Evolutionary conservation across 2,329 filamentous ascomycete species (phyloP).

Genomic region (Penicillium palitans): DNA sequence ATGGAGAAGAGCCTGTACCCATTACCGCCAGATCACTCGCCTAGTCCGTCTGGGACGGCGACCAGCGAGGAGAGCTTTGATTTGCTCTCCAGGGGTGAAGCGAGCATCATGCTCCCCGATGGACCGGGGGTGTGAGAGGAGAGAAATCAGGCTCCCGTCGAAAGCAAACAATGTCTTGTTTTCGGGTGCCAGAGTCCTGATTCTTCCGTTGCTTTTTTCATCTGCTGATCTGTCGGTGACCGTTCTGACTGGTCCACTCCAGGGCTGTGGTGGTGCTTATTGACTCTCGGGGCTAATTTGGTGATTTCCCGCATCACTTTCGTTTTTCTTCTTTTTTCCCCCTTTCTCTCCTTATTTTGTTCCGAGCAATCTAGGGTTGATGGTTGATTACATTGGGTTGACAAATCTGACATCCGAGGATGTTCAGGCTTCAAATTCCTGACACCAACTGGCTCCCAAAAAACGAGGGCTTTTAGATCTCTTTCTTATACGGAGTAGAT

Average conservation of each 20-base stretch:
- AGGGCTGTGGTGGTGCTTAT: background rate
- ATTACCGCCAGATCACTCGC: constrained; percentile 17
- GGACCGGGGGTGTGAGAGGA: constrained; percentile 2
- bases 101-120: constrained; percentile 42
- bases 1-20: constrained; percentile 10
- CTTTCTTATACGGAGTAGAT: background rate
- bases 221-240: constrained; percentile 7
- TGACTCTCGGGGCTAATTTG: background rate
- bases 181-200: constrained; percentile 10
- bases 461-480: background rate
- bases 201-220: background rate
- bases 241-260: background rate
- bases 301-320: background rate
- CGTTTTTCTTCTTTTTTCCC: background rate
- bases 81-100: constrained; percentile 46
- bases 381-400: background rate
- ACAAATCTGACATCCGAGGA: background rate
- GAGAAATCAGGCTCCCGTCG: constrained; percentile 11
- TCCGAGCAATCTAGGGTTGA: background rate
- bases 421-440: background rate
- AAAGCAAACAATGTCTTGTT: constrained; percentile 7
- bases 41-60: constrained; percentile 42
- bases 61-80: constrained; percentile 53
- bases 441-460: background rate
- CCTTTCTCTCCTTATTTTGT: background rate